Conservation (phyloP, 2,329 filamentous ascomycete species). For the Cordyceps farinosa region DNA sequence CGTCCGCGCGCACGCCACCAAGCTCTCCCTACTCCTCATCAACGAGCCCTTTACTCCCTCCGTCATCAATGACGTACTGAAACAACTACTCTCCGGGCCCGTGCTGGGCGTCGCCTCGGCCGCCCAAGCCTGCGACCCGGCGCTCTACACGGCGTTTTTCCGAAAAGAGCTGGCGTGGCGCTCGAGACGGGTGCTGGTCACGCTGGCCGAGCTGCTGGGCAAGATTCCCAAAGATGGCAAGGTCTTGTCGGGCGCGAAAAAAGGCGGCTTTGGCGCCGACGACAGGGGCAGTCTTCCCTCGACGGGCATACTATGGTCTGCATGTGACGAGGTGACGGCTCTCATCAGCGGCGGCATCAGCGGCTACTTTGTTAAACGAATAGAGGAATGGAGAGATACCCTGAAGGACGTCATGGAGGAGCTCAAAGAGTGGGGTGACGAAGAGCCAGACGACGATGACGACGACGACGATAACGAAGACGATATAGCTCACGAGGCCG, state of each 20-base stretch:
- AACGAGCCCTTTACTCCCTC: conserved; percentile 82
- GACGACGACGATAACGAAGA: conserved; percentile 46
- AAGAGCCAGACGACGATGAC: conserved; percentile 60
- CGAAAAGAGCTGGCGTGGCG: conserved; percentile 60
- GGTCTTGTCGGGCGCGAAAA: conserved; percentile 34
- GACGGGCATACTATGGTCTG: conserved; percentile 79
- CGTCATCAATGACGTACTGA: conserved; percentile 67
- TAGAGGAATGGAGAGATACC: conserved; percentile 69
- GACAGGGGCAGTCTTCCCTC: conserved; percentile 55
- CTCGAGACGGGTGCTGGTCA: conserved; percentile 57
- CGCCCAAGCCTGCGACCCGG: conserved; percentile 60
- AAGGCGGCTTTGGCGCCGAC: conserved; percentile 31
- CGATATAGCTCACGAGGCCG: conserved; percentile 38
- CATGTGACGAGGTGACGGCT: conserved; percentile 68
- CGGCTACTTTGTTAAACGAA: conserved; percentile 66
- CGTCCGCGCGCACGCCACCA: conserved; percentile 79
- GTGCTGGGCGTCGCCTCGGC: conserved; percentile 72
- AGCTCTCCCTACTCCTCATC: conserved; percentile 80
- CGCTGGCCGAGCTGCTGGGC: conserved; percentile 58
- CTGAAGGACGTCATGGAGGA: conserved; percentile 82
- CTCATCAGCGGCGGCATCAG: conserved; percentile 65
- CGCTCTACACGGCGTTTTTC: conserved; percentile 60
- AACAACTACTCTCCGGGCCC: conserved; percentile 68
- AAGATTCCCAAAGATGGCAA: conserved; percentile 59
- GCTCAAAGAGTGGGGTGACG: conserved; percentile 82